Evolutionary conservation across 1,284 basidiomycete genomes (phyloP), one percentile per base, ranked within the genome.

Genomic region (Puccinia horiana): DNA sequence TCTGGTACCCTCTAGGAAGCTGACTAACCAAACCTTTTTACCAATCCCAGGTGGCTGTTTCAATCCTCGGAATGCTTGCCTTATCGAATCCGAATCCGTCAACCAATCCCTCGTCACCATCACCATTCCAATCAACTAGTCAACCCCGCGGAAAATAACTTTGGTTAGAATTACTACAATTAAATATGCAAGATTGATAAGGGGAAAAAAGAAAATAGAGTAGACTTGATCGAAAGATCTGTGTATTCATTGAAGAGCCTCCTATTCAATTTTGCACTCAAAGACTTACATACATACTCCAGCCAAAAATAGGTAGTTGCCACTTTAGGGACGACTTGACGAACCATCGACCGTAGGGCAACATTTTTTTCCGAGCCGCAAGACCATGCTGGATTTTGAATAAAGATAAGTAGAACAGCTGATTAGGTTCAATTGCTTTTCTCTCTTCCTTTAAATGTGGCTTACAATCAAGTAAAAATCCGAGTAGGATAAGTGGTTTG

Each of bases 51-150:
- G 37, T 14, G 78, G 78, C 26, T 72, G 54, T 63, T 72, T 81
- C 26, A 81, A 56, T 18, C 65, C 54, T 63, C 23, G 23, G 42
- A 81, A 81, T 26, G 78, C 78, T 29, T 32, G 37, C 2, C 40
- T 20, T 29, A 81, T 81, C 49, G 78, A 81, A 42, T 73, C 37
- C 23, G 78, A 81, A 49, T 81, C 78, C 44, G 61, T 81, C 26
- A 81, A 47, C 78, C 78, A 81, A 81, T 81, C 69, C 40, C 78
- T 40, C n/a, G 78, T 35, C 37, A 81, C 65, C 78, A 81, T 81
- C 26, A 81, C 69, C 78, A 81, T 81, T 44, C 78, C 78, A 58
- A 81, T 73, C 37, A 81, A 73, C 78, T 81, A 56, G 26, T 35
- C 18, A 35, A 69, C 5, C 56, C 29, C 23, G 44, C 14, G 29